These are phyloP conservation scores for Sarocladiaceae sp. DNA, from an alignment of 2,329 filamentous ascomycete genomes.

Conservation along the genomic window DNA sequence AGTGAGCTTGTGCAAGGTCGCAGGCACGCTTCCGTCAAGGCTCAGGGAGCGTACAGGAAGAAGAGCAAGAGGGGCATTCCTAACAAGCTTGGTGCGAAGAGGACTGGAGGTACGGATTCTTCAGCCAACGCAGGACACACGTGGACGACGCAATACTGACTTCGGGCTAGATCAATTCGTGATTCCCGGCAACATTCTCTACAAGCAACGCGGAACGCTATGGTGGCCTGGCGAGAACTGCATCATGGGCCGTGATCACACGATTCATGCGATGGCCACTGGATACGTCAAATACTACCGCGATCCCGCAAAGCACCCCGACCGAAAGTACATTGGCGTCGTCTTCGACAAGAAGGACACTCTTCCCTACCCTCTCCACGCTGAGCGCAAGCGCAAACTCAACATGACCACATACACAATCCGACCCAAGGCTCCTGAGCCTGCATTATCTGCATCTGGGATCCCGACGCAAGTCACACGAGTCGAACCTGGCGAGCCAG, in stretches of 20 bases:
- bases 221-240: slow-evolving; percentile 97
- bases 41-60: slow-evolving; percentile 65
- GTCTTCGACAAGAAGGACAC: slow-evolving; percentile 77
- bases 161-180: slow-evolving; percentile 72
- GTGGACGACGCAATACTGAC: not conserved
- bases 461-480: slow-evolving; percentile 45
- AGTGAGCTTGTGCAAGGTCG: slow-evolving; percentile 44
- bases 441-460: slow-evolving; percentile 43
- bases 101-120: slow-evolving; percentile 66
- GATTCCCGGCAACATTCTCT: slow-evolving; percentile 95
- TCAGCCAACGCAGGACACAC: no score
- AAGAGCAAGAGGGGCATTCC: slow-evolving; percentile 55
- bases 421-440: slow-evolving; percentile 29
- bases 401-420: slow-evolving; percentile 61
- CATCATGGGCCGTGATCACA: slow-evolving; percentile 93
- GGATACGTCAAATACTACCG: slow-evolving; percentile 98
- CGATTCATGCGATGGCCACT: slow-evolving; percentile 78
- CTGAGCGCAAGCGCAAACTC: slow-evolving; percentile 69
- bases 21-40: slow-evolving; percentile 56
- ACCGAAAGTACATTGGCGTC: slow-evolving; percentile 91
- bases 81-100: slow-evolving; percentile 93
- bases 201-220: slow-evolving; percentile 88
- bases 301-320: slow-evolving; percentile 76
- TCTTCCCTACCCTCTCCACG: slow-evolving; percentile 72
- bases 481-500: slow-evolving; percentile 34